These are phyloP conservation scores for Draba incana DNA, from an alignment of 345 rosid species.

Conservation along the genomic window DNA sequence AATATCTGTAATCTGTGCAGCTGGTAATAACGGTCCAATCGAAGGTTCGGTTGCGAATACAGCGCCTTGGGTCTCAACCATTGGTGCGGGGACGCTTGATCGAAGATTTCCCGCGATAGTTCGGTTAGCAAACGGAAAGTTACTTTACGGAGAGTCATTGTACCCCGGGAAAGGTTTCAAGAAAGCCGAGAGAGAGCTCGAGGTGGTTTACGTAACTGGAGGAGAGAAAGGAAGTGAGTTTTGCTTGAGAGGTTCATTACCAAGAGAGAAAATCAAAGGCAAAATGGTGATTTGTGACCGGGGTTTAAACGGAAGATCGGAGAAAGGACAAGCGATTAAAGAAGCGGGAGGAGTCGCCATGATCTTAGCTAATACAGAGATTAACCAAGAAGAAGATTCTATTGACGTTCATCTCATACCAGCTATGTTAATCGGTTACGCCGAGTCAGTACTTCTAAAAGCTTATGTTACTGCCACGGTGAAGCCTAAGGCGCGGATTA, in stretches of 20 bases:
- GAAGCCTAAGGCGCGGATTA: slow-evolving; percentile 63
- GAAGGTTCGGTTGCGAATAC: slow-evolving; percentile 76
- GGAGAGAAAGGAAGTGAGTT: slow-evolving; percentile 69
- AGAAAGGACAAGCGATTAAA: slow-evolving; percentile 79
- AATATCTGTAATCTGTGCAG: slow-evolving; percentile 82
- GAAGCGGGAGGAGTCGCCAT: slow-evolving; percentile 95
- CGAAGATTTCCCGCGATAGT: slow-evolving; percentile 79
- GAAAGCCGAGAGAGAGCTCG: slow-evolving; percentile 52
- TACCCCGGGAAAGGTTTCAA: slow-evolving; percentile 59
- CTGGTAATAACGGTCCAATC: slow-evolving; percentile 90
- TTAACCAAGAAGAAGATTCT: slow-evolving; percentile 82
- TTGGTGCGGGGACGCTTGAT: slow-evolving; percentile 92
- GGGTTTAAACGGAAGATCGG: slow-evolving; percentile 86
- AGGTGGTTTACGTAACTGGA: slow-evolving; percentile 64
- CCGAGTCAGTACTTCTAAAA: slow-evolving; percentile 61
- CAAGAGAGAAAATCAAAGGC: slow-evolving; percentile 60
- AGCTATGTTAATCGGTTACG: slow-evolving; percentile 67
- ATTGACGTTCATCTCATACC: slow-evolving; percentile 86
- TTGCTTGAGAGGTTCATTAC: slow-evolving; percentile 80
- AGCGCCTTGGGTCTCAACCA: slow-evolving; percentile 90
- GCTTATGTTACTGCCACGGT: slow-evolving; percentile 68
- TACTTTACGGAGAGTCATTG: slow-evolving; percentile 79
- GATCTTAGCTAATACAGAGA: slow-evolving; percentile 77
- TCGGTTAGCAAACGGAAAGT: slow-evolving; percentile 56
- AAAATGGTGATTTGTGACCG: slow-evolving; percentile 90